phyloP scores from a whole-genome alignment of 1,284 basidiomycete genomes.

The Termitomyces sp. region DNA sequence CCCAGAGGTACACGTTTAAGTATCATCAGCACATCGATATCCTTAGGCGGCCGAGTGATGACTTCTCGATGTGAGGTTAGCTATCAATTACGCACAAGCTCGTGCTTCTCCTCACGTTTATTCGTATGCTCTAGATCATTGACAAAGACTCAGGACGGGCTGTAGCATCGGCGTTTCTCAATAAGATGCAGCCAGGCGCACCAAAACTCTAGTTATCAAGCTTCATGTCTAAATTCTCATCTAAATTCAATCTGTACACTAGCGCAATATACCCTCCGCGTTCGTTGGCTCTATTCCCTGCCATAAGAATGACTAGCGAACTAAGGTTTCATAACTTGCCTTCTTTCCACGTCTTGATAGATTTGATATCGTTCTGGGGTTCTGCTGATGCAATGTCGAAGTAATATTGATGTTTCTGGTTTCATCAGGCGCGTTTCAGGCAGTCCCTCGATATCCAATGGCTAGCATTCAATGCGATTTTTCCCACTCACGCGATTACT shows the following conservation, averaged over 20 bases:
- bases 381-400: conserved; percentile 3
- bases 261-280: conserved; percentile 8
- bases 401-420: neutral
- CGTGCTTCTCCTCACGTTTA: conserved; percentile 13
- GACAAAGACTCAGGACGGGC: conserved; percentile 50
- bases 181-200: conserved; percentile 58
- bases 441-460: neutral
- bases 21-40: conserved; percentile 57
- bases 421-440: conserved; percentile 6
- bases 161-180: conserved; percentile 58
- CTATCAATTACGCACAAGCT: conserved; percentile 9
- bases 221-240: conserved; percentile 5
- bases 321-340: neutral
- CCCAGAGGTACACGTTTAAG: conserved; percentile 49
- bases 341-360: neutral
- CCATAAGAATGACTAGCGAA: neutral
- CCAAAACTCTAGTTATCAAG: conserved; percentile 19
- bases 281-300: neutral
- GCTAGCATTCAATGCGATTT: neutral
- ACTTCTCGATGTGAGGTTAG: conserved; percentile 61
- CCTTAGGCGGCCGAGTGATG: conserved; percentile 64
- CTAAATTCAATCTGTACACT: conserved; percentile 9
- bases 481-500: neutral
- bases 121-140: conserved; percentile 36
- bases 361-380: neutral